These are phyloP conservation scores for Flueggea neowawraea DNA, from an alignment of 441 rosid genomes.

Conservation along the genomic window DNA sequence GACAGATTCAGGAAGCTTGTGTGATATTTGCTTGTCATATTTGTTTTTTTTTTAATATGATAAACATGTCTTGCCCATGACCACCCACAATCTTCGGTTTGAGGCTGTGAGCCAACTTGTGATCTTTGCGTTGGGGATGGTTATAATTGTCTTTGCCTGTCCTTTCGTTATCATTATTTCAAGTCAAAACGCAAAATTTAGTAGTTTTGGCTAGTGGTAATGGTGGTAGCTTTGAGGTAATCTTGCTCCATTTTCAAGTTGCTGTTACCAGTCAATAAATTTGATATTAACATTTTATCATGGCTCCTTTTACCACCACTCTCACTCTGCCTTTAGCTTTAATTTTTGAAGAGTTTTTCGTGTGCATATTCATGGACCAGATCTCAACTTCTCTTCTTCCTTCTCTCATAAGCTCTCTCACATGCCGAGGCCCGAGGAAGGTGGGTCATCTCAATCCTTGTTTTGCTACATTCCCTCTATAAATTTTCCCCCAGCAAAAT, in stretches of 20 bases:
- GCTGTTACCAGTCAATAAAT: background rate
- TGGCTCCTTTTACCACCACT: background rate
- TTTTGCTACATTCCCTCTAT: background rate
- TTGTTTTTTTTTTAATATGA: no score
- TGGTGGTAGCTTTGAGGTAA: constrained; percentile 19
- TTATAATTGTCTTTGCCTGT: no score
- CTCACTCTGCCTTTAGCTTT: background rate
- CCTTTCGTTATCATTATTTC: background rate
- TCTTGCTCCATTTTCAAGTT: background rate
- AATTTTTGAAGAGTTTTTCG: no score
- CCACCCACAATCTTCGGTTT: no score
- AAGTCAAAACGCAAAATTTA: constrained; percentile 1
- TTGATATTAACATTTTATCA: background rate
- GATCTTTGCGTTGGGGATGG: no score
- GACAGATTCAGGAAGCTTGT: no score
- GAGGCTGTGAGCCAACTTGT: no score
- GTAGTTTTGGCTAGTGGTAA: constrained; percentile 4
- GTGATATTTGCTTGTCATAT: no score
- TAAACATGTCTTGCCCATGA: no score
- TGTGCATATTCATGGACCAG: no score
- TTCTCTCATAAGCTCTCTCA: background rate
- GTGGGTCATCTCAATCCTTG: constrained; percentile 1
- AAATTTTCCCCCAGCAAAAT: background rate
- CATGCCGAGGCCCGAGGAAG: background rate
- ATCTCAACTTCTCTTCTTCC: no score